phyloP scores from a whole-genome alignment of 371 early-diverging fungal species.

The Smittium culicis region DNA sequence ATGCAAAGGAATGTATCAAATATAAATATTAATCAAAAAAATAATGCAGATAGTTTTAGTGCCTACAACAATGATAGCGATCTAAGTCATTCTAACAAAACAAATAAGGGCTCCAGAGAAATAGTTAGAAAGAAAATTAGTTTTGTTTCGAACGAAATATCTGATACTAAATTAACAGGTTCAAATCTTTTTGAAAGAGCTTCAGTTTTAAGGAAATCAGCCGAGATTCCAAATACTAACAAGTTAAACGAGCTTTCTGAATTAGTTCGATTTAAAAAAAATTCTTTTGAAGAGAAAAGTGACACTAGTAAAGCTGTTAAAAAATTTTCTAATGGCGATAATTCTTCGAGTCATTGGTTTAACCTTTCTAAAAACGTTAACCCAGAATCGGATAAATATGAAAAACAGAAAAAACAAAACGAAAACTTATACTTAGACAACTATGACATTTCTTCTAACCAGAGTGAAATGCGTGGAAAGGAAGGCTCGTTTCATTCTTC shows the following conservation, averaged over 20 bases:
- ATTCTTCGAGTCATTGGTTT: not conserved
- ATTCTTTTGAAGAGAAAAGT: not conserved
- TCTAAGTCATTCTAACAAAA: not conserved
- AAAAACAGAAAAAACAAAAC: not conserved
- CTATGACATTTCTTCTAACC: not conserved
- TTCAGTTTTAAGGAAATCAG: not conserved
- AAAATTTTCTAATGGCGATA: not conserved
- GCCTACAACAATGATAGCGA: not conserved
- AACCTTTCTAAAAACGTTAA: not conserved
- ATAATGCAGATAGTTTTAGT: not conserved
- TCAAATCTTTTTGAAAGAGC: not conserved
- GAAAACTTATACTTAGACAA: not conserved
- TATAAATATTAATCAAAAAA: not conserved
- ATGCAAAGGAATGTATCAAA: no score
- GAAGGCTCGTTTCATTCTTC: not conserved
- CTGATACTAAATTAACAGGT: not conserved
- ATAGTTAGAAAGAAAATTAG: not conserved
- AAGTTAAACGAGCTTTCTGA: not conserved
- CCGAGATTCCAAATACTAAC: not conserved
- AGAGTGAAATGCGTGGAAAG: not conserved
- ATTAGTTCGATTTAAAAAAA: not conserved
- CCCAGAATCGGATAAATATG: not conserved
- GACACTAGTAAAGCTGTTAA: not conserved
- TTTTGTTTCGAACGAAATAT: not conserved
- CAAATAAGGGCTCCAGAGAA: not conserved